Evolutionary conservation across 352 stramenopile genomes (phyloP), one percentile per base, ranked within the genome.

Genomic region (Globisporangium barbulae): DNA sequence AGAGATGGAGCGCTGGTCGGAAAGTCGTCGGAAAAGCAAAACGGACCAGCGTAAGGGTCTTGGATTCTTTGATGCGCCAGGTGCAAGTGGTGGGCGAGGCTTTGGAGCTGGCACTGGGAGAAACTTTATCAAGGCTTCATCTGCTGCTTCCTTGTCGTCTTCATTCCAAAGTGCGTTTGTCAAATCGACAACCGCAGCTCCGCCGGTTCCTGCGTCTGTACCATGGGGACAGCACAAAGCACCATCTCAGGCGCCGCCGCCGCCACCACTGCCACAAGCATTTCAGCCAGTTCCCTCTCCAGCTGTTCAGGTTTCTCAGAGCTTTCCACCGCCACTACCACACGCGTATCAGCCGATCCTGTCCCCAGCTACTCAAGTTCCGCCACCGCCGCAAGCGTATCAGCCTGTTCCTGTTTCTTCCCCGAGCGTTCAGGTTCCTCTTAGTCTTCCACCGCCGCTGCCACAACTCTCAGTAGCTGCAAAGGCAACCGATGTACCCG

Each of bases 41-140:
- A 69, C 75, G 15, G 83, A 89, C 1, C 76, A 85, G 63, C 78
- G 85, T 6, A 83, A 88, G 78, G 87, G 86, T 22, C 65, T 94
- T 17, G 86, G 86, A 0, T 92, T 94, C 4, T 55, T 28, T 37
- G 17, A 19, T 22, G 49, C 5, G 2, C 2, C 25, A 6, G 49
- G 15, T 21, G 48, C 31, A 4, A 45, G 44, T 19, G 9, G 45
- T 28, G 35, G 25, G 4, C 15, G 33, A 30, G 21, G 12, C 5
- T 50, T 53, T 47, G 31, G 35, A 30, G 9, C 35, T 8, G 44
- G 42, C 10, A 55, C 55, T 13, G 60, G 47, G 7, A 70, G 63
- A 35, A 67, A 64, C 5, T 83, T 81, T 64, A 73, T 79, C 28
- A 82, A 80, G 60, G 70, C 75, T 37, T 64, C 71, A 6, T 66